phyloP scores from a whole-genome alignment of 148 eudicot genomes.

The Bassia scoparia region DNA sequence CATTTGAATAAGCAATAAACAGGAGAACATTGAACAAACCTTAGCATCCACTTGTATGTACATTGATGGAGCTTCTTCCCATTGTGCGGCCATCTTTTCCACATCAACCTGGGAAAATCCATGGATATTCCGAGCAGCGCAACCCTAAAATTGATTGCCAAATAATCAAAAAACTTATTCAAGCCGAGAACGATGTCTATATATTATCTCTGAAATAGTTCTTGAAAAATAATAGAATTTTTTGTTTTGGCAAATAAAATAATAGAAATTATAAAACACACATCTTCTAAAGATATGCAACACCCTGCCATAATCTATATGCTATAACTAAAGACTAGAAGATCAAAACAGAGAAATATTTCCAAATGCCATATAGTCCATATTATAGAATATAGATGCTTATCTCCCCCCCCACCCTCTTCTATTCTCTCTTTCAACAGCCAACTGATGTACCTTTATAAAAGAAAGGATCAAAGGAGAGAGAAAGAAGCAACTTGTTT shows the following conservation, averaged over 20 bases:
- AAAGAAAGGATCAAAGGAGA: neutral
- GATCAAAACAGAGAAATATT: neutral
- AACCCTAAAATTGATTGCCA: slow-evolving; percentile 51
- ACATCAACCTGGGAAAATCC: slow-evolving; percentile 69
- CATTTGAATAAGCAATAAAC: slow-evolving; percentile 1
- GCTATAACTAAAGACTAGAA: neutral
- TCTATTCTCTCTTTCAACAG: neutral
- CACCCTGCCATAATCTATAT: neutral
- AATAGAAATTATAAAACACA: neutral
- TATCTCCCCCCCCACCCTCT: neutral
- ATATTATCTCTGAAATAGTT: neutral
- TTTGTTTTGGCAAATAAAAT: too few relatives aligned
- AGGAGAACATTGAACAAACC: slow-evolving; percentile 38
- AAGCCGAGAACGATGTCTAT: neutral
- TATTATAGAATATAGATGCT: neutral
- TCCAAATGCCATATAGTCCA: neutral
- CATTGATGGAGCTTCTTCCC: slow-evolving; percentile 93
- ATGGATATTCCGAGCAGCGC: slow-evolving; percentile 96
- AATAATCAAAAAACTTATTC: neutral
- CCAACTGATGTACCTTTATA: neutral
- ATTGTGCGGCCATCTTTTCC: slow-evolving; percentile 74
- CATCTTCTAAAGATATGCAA: neutral
- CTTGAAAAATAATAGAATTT: too few relatives aligned
- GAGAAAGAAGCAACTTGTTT: neutral
- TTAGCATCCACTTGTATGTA: slow-evolving; percentile 76